Evolutionary conservation across 805 yeast genomes (phyloP), one percentile per base, ranked within the genome.

Genomic region (Clavispora carvajalis): DNA sequence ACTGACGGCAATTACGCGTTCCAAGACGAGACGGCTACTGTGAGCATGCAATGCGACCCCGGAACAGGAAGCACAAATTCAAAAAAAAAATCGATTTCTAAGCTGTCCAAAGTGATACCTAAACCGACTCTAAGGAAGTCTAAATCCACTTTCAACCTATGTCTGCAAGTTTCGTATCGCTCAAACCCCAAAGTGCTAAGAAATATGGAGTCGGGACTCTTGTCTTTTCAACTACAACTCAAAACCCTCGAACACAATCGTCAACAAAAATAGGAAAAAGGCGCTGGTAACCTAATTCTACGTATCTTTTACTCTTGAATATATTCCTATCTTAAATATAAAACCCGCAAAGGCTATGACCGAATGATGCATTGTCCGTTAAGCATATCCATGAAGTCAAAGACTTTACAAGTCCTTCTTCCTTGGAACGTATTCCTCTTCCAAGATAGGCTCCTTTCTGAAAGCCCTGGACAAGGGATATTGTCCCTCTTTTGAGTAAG

Each of bases 371-470:
- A 15, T 24, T 18, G 24, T 15, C 23, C 25, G 19, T 12, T 13
- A 19, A 15, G 17, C n/a, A n/a, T n/a, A n/a, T n/a, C n/a, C n/a
- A n/a, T n/a, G n/a, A n/a, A n/a, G n/a, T n/a, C n/a, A n/a, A n/a
- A n/a, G n/a, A n/a, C n/a, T n/a, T 48, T 58, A 66, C 59, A 67
- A 67, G 51, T 68, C 73, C 54, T 67, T 67, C 41, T 58, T 63
- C 58, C 74, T 67, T 43, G 73, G 73, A 41, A 58, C 61, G 47
- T 68, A 69, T 30, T 63, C 67, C 39, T 63, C 60, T 40, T 60
- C 54, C 45, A 66, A 60, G 9, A 69, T 55, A 22, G 58, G 59
- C 16, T 54, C 58, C 23, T 55, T 52, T 60, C 74, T 69, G 55
- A 57, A 69, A 28, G 44, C 51, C 49, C 69, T 57, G 45, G 45